Evolutionary conservation across 1,284 basidiomycete genomes (phyloP).

Genomic region (Malassezia caprae): DNA sequence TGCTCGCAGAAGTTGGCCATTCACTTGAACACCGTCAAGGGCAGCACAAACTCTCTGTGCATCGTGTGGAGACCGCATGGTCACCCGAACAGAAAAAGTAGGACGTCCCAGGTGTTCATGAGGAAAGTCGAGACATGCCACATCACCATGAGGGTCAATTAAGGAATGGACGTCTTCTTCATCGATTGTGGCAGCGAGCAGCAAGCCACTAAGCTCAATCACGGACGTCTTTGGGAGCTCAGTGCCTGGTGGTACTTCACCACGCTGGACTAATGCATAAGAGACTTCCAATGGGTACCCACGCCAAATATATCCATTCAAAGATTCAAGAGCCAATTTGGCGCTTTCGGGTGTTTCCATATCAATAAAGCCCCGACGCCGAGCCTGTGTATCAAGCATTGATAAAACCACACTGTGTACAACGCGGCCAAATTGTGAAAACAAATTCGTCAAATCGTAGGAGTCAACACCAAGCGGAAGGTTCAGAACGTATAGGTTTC

Average conservation of each 20-base stretch:
- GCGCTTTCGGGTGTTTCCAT: conserved; percentile 36
- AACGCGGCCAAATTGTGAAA: conserved; percentile 31
- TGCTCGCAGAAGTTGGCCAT: conserved; percentile 6
- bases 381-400: conserved; percentile 43
- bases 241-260: not conserved
- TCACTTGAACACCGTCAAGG: not conserved
- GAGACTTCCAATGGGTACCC: conserved; percentile 46
- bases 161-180: conserved; percentile 19
- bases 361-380: conserved; percentile 45
- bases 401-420: conserved; percentile 45
- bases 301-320: conserved; percentile 39
- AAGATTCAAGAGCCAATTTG: conserved; percentile 27
- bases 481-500: conserved; percentile 46
- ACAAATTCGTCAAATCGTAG: conserved; percentile 33
- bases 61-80: not conserved
- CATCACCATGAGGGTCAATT: conserved; percentile 17
- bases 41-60: conserved; percentile 1
- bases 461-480: conserved; percentile 42
- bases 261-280: conserved; percentile 44
- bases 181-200: conserved; percentile 20
- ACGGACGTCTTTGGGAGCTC: conserved; percentile 2
- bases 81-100: conserved; percentile 4
- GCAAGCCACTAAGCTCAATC: conserved; percentile 19
- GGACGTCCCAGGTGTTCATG: not conserved
- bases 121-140: not conserved